Conservation (phyloP, 2,329 filamentous ascomycete genomes). For the Stromatinia cepivora region DNA sequence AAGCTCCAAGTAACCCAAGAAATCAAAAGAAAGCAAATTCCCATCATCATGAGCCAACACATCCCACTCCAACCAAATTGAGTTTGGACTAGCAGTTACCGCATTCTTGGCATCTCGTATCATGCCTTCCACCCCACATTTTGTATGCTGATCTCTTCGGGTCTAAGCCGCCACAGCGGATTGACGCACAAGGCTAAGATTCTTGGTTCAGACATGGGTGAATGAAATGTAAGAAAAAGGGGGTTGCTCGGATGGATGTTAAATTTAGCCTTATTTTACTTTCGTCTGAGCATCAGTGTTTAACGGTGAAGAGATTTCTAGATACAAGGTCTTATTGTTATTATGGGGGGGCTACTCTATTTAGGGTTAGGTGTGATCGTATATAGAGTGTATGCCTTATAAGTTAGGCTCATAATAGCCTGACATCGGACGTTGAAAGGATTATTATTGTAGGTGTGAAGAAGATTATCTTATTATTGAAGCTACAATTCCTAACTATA, state of each 20-base stretch:
- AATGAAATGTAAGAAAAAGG: not conserved
- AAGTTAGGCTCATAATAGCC: too few species aligned
- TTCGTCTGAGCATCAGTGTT: not conserved
- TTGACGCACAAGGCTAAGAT: not conserved
- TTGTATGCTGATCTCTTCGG: not conserved
- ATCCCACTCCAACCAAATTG: not conserved
- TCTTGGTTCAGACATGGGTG: not conserved
- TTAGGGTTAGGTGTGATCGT: too few species aligned
- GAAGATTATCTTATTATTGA: too few species aligned
- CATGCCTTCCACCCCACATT: not conserved
- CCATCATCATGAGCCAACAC: not conserved
- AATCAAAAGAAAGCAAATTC: not conserved
- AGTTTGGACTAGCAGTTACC: not conserved
- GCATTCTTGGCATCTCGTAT: conserved; percentile 8
- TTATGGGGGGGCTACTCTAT: too few species aligned
- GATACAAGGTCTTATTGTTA: too few species aligned
- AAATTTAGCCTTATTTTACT: not conserved
- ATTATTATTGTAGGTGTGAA: too few species aligned
- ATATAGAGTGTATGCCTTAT: too few species aligned
- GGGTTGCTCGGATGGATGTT: not conserved
- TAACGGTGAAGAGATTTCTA: too few species aligned
- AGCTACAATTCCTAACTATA: too few species aligned
- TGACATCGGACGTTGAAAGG: too few species aligned
- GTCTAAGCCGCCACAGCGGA: not conserved
- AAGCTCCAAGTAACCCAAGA: not conserved